Percentiles rank a stretch among this genome's conserved stretches.
Evolutionary conservation across 805 yeast species (phyloP).

Genomic region (Yamadazyma kitorensis): DNA sequence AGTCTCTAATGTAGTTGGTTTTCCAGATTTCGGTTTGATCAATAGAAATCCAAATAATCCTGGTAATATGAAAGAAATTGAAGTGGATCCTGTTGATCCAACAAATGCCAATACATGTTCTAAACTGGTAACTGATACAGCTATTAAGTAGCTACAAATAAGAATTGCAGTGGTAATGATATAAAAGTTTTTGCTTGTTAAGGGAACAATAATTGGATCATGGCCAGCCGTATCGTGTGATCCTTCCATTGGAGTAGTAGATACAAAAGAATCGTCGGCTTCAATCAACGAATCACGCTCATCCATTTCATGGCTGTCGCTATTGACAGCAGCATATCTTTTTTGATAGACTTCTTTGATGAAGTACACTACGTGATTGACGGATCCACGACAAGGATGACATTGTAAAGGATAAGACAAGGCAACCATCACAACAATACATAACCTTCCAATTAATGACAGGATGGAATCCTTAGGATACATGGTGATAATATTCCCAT

Average conservation of each 20-base stretch:
- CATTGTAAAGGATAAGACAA: conserved; percentile 76
- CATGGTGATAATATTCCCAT: conserved; percentile 68
- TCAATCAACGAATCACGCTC: too few relatives aligned
- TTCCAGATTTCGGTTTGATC: conserved; percentile 36
- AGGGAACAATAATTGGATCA: conserved; percentile 49
- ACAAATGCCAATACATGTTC: conserved; percentile 70
- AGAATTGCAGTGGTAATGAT: conserved; percentile 48
- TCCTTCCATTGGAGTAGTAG: conserved; percentile 47
- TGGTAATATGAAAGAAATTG: conserved; percentile 75
- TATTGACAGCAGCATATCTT: too few relatives aligned
- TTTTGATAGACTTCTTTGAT: conserved; percentile 6
- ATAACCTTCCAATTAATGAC: conserved; percentile 54
- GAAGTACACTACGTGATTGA: conserved; percentile 51
- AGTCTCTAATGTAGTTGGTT: conserved; percentile 25
- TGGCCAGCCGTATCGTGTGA: conserved; percentile 47
- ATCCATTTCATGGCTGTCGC: too few relatives aligned
- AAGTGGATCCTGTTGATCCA: conserved; percentile 81
- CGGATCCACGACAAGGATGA: conserved; percentile 75
- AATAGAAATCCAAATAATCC: conserved; percentile 71
- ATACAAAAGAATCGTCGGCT: conserved; percentile 33
- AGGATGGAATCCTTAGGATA: conserved; percentile 53
- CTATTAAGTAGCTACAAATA: conserved; percentile 49
- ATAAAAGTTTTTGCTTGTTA: conserved; percentile 44
- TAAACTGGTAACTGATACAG: conserved; percentile 59
- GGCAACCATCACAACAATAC: conserved; percentile 70